A percentile compares a stretch with the other conserved stretches of the same genome.
Evolutionary conservation across 129 eudicot species (phyloP).

Genomic region (Apium graveolens): DNA sequence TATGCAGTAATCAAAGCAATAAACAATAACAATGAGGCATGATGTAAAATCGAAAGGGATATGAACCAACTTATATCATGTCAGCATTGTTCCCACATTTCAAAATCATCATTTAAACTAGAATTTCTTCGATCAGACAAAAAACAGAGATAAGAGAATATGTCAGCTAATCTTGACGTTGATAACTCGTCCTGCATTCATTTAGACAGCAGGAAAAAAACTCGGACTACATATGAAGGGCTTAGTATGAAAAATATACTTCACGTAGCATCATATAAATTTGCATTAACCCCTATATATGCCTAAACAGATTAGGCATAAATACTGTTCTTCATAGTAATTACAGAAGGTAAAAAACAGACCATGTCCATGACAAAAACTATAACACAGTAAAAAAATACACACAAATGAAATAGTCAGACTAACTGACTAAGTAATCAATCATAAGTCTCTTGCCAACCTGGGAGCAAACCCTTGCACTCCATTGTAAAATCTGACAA

Average conservation of each 20-base stretch:
- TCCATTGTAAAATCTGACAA: constrained; percentile 85
- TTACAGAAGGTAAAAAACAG: background rate
- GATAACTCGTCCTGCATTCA: background rate
- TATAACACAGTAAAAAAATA: background rate
- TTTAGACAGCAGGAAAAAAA: background rate
- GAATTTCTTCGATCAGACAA: background rate
- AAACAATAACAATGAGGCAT: background rate
- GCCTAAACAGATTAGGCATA: background rate
- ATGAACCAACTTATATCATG: background rate
- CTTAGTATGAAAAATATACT: background rate
- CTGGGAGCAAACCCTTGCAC: constrained; percentile 94
- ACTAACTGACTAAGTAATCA: background rate
- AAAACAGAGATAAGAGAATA: background rate
- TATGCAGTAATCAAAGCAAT: background rate
- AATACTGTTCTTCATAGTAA: background rate
- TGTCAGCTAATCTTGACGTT: background rate
- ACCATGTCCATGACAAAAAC: background rate
- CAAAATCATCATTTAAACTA: background rate
- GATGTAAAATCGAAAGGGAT: background rate
- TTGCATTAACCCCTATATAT: background rate
- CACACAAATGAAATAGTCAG: background rate
- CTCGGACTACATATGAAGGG: background rate
- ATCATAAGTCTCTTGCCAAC: constrained; percentile 21
- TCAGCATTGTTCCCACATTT: background rate
- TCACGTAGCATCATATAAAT: background rate